Evolutionary conservation across 208 protist genomes (phyloP).

Genomic region (Angomonas desouzai): DNA sequence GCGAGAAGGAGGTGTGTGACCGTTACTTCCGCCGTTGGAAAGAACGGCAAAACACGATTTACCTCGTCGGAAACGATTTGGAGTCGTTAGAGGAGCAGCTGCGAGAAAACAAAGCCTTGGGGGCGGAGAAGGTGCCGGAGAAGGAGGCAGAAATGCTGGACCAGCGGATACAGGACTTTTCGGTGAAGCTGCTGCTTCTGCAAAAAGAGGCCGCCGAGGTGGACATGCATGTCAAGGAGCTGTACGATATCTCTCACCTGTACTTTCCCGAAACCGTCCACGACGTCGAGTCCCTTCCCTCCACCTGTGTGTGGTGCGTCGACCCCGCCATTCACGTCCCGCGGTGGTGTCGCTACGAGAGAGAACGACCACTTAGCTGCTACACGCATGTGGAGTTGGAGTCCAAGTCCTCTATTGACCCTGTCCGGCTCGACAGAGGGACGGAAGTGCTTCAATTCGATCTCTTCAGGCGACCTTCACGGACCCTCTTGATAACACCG

Average conservation of each 20-base stretch:
- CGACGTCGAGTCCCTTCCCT: constrained; percentile 37
- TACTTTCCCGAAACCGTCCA: constrained; percentile 49
- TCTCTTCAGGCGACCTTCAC: constrained; percentile 44
- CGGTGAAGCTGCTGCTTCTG: constrained; percentile 19
- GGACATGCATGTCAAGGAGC: constrained; percentile 23
- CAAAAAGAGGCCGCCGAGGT: constrained; percentile 17
- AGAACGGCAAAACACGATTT: constrained; percentile 40
- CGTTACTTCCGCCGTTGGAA: constrained; percentile 44
- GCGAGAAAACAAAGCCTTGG: neutral
- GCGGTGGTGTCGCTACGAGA: constrained; percentile 51
- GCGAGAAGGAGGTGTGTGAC: constrained; percentile 37
- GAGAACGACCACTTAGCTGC: constrained; percentile 54
- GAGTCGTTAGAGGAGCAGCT: constrained; percentile 4
- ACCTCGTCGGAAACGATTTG: constrained; percentile 37
- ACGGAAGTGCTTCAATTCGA: constrained; percentile 23
- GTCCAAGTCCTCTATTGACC: constrained; percentile 45
- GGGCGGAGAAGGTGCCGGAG: neutral
- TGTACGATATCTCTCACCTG: constrained; percentile 38
- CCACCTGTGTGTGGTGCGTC: constrained; percentile 28
- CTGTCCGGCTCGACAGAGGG: constrained; percentile 13
- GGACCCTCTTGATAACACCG: constrained; percentile 44
- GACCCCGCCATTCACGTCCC: constrained; percentile 15
- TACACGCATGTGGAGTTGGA: constrained; percentile 57
- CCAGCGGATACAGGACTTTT: constrained; percentile 2
- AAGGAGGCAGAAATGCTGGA: neutral